A percentile compares a stretch with the other conserved stretches of the same genome.
Evolutionary conservation across 2,329 filamentous ascomycete species (phyloP).

Genomic region (Talaromyces sp.): DNA sequence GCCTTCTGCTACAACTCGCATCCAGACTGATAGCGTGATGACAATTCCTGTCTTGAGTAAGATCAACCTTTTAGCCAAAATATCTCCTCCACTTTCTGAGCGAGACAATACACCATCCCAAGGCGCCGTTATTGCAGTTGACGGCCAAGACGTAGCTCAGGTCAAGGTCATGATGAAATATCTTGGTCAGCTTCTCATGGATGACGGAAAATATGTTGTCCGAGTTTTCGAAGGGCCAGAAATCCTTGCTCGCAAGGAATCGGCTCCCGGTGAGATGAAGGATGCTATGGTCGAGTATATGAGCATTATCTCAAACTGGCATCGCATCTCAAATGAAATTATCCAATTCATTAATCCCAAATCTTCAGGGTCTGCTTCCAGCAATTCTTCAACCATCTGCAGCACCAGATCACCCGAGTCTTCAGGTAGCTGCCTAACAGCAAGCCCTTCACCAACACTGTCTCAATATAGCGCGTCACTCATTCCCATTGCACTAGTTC

Average conservation of each 20-base stretch:
- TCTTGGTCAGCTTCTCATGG: constrained; percentile 54
- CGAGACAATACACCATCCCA: constrained; percentile 46
- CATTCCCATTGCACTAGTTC: constrained; percentile 71
- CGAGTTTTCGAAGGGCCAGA: constrained; percentile 50
- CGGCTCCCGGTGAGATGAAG: constrained; percentile 35
- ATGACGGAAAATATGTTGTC: constrained; percentile 52
- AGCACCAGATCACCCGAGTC: constrained; percentile 11
- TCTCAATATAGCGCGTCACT: constrained; percentile 9
- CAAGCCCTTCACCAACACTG: constrained; percentile 10
- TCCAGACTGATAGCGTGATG: constrained; percentile 66
- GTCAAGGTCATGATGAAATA: constrained; percentile 64
- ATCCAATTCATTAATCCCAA: constrained; percentile 51
- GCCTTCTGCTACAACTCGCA: constrained; percentile 34
- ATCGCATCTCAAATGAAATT: constrained; percentile 70
- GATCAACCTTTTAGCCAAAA: constrained; percentile 69
- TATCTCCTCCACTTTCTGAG: constrained; percentile 63
- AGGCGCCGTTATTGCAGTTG: constrained; percentile 79
- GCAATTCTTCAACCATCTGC: constrained; percentile 19
- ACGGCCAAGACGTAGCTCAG: constrained; percentile 66
- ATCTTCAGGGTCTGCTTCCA: constrained; percentile 22
- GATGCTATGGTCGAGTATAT: constrained; percentile 60
- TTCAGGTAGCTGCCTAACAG: constrained; percentile 25
- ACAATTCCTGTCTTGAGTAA: constrained; percentile 71
- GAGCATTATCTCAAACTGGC: constrained; percentile 68
- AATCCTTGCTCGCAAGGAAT: constrained; percentile 23